A percentile compares a stretch with the other conserved stretches of the same genome.
These are phyloP conservation scores for Blastomyces silverae DNA, from an alignment of 2,329 filamentous ascomycete genomes.

Conservation along the genomic window DNA sequence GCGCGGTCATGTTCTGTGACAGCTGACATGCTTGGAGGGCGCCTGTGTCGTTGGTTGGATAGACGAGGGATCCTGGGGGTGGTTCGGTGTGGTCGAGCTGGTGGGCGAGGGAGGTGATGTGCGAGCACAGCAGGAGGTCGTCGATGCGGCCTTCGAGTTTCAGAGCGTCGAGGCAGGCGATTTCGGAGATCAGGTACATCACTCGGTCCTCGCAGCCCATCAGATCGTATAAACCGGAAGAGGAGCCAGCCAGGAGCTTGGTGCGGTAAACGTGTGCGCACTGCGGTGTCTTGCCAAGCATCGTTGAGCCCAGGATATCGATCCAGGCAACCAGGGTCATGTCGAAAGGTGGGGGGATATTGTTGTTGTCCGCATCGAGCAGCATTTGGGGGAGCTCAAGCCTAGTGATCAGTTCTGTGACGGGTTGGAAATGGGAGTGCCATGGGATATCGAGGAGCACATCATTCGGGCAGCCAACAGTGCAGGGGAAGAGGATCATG, in stretches of 20 bases:
- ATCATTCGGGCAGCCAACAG: conserved; percentile 79
- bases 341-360: conserved; percentile 72
- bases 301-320: conserved; percentile 90
- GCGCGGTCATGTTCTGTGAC: conserved; percentile 76
- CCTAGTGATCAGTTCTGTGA: conserved; percentile 74
- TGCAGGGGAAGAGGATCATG: conserved; percentile 91
- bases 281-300: conserved; percentile 74
- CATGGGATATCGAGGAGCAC: conserved; percentile 85
- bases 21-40: conserved; percentile 75
- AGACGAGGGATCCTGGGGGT: conserved; percentile 54
- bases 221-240: conserved; percentile 75
- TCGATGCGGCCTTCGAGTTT: conserved; percentile 73
- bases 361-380: conserved; percentile 53
- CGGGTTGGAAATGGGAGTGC: conserved; percentile 95
- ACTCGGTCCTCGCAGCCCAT: conserved; percentile 97
- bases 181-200: conserved; percentile 98
- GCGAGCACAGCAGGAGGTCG: conserved; percentile 76
- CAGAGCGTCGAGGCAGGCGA: conserved; percentile 87
- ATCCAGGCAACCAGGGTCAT: conserved; percentile 89
- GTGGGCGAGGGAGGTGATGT: conserved; percentile 78
- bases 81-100: conserved; percentile 78
- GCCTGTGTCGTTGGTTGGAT: conserved; percentile 57
- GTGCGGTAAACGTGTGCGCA: conserved; percentile 95
- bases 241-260: conserved; percentile 64
- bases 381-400: conserved; percentile 69